Base-by-base conservation (phyloP, 2,329 filamentous ascomycete genomes). In the Paecilomyces sp. region DNA sequence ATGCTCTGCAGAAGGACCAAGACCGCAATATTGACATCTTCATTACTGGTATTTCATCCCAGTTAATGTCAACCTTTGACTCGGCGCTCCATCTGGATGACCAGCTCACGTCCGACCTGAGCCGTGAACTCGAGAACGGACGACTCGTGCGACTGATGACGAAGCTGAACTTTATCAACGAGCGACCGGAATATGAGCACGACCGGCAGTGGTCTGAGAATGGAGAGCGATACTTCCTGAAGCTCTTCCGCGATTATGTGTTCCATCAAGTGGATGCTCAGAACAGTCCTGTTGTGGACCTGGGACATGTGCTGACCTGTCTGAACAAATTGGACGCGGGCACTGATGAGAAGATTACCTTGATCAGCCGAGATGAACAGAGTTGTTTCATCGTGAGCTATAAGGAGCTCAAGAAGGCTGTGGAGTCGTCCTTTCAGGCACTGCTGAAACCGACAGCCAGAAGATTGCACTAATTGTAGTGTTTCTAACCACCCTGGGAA, bases 171-270 rank as follows among this genome's bases (percentile, higher is more conserved):
- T 84, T 90, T 60, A 86, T 99, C 71, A 94, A 94, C 69, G 94
- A 99, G 74, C 86, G 94, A 11, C 90, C 89, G 1, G 93, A 97
- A 70, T 88, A 89, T 62, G 89, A 91, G 57, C 86, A 87, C 50
- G 89, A 92, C 62, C 79, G 83, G 0, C 81, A 85, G 55, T 99
- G 94, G 93, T 90, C 91, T 3, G 93, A 97, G 74, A 94, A 90
- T 55, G 93, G 93, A 28, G 91, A 96, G 68, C 86, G 92, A 30
- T 97, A 96, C 73, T 89, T 91, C 71, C 81, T 99, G 64, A 97
- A 96, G 76, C 83, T 99, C 8, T 97, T 97, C 80, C 86, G 94
- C 56, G 94, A 99, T 75, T 97, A 95, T 68, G 91, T 97, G 50
- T 99, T 97, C 77, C 94, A 99, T 74, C 92, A 96, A 70, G 92